Conservation (phyloP, 1,284 basidiomycete genomes). For the Boletus hoseneyae region DNA sequence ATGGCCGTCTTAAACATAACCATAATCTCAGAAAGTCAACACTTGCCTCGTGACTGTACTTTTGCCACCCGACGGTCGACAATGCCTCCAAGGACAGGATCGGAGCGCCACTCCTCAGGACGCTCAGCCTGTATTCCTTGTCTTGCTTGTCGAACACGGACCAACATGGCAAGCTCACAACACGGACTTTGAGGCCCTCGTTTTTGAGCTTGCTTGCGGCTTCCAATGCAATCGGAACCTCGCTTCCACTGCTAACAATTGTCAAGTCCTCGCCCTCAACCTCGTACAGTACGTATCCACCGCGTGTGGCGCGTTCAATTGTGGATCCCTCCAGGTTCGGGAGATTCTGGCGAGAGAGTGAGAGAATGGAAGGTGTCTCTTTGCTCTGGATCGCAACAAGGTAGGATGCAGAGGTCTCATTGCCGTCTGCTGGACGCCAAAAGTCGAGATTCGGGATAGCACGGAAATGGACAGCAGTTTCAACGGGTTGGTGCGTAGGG, state of each 20-base stretch:
- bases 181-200: constrained; percentile 76
- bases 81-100: constrained; percentile 89
- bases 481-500: constrained; percentile 94
- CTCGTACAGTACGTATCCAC: constrained; percentile 89
- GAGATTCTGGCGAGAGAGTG: constrained; percentile 90
- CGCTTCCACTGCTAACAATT: constrained; percentile 86
- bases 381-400: constrained; percentile 70
- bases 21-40: not conserved
- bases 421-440: constrained; percentile 92
- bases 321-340: constrained; percentile 88
- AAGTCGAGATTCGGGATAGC: constrained; percentile 88
- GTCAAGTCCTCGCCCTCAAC: constrained; percentile 70
- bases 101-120: constrained; percentile 85
- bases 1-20: constrained; percentile 12
- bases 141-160: constrained; percentile 86
- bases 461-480: constrained; percentile 85
- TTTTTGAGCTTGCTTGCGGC: constrained; percentile 76
- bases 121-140: constrained; percentile 76
- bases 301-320: constrained; percentile 80
- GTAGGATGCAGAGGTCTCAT: constrained; percentile 93
- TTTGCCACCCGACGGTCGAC: constrained; percentile 78
- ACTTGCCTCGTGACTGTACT: constrained; percentile 78
- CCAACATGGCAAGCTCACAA: constrained; percentile 91
- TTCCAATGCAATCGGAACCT: constrained; percentile 84
- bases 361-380: constrained; percentile 81